These are phyloP conservation scores for Scheffersomyces cryptocercus DNA, from an alignment of 1,139 yeast genomes.

Conservation along the genomic window DNA sequence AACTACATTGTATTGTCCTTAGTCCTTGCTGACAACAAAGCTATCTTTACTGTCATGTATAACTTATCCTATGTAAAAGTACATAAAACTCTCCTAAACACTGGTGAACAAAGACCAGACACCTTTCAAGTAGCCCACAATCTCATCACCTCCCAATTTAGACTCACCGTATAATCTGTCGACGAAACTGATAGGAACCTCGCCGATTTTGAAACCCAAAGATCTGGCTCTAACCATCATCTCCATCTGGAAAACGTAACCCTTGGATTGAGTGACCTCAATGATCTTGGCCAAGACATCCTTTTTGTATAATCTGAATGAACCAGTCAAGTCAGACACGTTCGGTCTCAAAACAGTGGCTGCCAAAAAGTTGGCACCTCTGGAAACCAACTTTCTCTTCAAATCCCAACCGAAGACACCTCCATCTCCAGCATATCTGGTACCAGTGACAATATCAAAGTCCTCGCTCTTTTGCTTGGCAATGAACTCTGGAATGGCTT, in stretches of 20 bases:
- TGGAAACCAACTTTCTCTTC: constrained; percentile 74
- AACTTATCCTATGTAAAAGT: too few species aligned
- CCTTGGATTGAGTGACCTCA: constrained; percentile 71
- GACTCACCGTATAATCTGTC: constrained; percentile 82
- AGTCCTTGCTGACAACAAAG: too few species aligned
- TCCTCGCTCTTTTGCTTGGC: constrained; percentile 63
- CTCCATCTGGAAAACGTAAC: constrained; percentile 88
- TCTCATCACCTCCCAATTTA: constrained; percentile 81
- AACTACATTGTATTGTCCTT: too few species aligned
- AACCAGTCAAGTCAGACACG: constrained; percentile 78
- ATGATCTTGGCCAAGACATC: constrained; percentile 67
- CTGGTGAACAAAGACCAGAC: constrained; percentile 70
- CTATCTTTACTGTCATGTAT: too few species aligned
- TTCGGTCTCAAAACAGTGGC: constrained; percentile 70
- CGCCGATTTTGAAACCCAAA: constrained; percentile 71
- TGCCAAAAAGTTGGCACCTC: constrained; percentile 83
- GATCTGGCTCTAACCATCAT: constrained; percentile 84
- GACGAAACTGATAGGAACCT: constrained; percentile 78
- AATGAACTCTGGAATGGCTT: constrained; percentile 76
- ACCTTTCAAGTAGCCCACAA: constrained; percentile 74
- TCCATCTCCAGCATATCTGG: constrained; percentile 79
- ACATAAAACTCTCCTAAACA: constrained; percentile 34
- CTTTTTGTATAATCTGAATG: constrained; percentile 76
- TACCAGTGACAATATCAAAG: constrained; percentile 83
- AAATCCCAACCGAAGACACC: constrained; percentile 88